These are phyloP conservation scores for Tolypocladium album DNA, from an alignment of 2,329 filamentous ascomycete genomes.

Conservation along the genomic window DNA sequence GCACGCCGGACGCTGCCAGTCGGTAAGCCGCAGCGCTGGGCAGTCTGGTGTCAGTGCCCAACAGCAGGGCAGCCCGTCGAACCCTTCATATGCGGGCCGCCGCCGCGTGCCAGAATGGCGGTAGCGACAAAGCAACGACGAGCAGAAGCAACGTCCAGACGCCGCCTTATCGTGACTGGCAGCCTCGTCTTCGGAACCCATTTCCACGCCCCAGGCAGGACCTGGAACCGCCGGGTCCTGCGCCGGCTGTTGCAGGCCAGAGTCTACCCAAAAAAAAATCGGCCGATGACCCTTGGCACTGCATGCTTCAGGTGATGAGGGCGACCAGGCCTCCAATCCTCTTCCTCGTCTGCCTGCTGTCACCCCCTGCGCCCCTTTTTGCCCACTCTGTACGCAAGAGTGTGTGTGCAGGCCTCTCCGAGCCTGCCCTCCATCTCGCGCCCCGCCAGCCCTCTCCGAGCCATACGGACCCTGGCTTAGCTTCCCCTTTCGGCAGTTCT, in stretches of 20 bases:
- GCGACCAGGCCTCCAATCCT: neutral
- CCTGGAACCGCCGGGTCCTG: neutral
- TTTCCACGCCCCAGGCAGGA: neutral
- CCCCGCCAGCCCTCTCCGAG: neutral
- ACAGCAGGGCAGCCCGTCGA: neutral
- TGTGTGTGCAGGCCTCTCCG: neutral
- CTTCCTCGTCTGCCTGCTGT: neutral
- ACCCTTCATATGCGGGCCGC: slow-evolving; percentile 3
- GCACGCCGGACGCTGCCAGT: neutral
- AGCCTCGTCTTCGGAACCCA: neutral
- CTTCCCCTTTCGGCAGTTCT: slow-evolving; percentile 8
- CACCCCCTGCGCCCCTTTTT: neutral
- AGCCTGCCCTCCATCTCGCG: neutral
- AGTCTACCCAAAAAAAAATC: neutral
- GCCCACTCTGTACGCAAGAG: neutral
- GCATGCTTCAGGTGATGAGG: slow-evolving; percentile 1
- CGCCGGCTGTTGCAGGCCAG: neutral
- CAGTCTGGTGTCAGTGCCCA: neutral
- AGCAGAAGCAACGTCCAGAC: neutral
- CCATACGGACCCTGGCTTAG: slow-evolving; percentile 1
- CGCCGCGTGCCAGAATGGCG: slow-evolving; percentile 3
- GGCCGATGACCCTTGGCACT: slow-evolving; percentile 1
- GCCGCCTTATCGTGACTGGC: neutral
- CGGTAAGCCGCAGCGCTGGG: neutral
- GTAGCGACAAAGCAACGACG: slow-evolving; percentile 4